Base-by-base conservation (phyloP, 164 flowering plant species). In the Magnolia kwangsiensis region DNA sequence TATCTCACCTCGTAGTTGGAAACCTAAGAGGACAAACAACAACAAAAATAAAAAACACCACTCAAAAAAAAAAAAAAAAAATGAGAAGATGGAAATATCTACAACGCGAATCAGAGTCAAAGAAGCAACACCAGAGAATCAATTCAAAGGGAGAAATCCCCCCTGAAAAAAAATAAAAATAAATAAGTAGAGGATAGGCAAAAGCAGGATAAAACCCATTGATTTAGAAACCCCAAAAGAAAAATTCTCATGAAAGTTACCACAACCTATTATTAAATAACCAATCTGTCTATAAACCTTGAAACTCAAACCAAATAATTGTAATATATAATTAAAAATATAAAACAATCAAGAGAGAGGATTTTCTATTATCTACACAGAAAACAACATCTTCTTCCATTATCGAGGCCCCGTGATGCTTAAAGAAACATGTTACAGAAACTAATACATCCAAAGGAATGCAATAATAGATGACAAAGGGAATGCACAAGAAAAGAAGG, bases 361-460 rank as follows among this genome's bases (percentile, higher is more conserved):
- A 27, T 68, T 68, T 51, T 74, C 69, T 16, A 51, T 37, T 20
- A 66, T 66, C 71, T 55, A 20, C 76, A 67, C 50, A 13, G 63
- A 74, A 67, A 74, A 73, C 67, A 37, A 73, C 68, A 67, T 20
- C 71, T 20, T 73, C 20, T 21, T 50, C 9, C 75, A 50, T 67
- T 79, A 23, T 29, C 69, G 64, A 67, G 75, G 61, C 20, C 75
- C 72, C n/a, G 68, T 16, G 29, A 24, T 69, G 50, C 69, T 69
- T 19, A 14, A 10, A 37, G 45, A 45, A 10, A 68, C 50, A 67
- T 58, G 21, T 20, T 19, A 8, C 21, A 45, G 16, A 29, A 77
- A 67, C 1, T 29, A 69, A 70, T 45, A 18, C 50, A 72, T 8
- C 20, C 13, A 50, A 74, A 59, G 10, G n/a, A 72, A 10, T 37